Evolutionary conservation across 352 stramenopile genomes (phyloP).

Genomic region (Globisporangium echinulatum): DNA sequence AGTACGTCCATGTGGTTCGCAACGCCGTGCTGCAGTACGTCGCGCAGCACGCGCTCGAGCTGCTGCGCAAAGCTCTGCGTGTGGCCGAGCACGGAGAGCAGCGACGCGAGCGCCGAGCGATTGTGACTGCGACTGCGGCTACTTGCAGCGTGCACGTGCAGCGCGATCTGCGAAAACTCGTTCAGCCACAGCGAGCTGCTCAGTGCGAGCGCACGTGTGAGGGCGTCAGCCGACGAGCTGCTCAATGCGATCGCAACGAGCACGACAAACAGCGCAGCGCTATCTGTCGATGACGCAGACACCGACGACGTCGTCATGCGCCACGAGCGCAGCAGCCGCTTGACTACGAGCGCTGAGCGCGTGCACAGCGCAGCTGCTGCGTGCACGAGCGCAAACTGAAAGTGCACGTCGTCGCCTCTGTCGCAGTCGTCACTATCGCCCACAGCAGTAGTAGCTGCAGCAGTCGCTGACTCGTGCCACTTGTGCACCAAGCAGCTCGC

Average conservation of each 20-base stretch:
- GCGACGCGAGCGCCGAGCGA: neutral
- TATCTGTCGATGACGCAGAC: neutral
- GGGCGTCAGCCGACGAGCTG: conserved; percentile 2
- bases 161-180: conserved; percentile 12
- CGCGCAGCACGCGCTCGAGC: conserved; percentile 8
- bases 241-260: conserved; percentile 12
- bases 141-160: conserved; percentile 2
- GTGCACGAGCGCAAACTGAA: conserved; percentile 24
- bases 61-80: conserved; percentile 8
- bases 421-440: neutral
- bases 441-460: no score
- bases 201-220: conserved; percentile 1
- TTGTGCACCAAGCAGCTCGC: conserved; percentile 4
- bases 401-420: conserved; percentile 4
- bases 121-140: neutral
- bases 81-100: conserved; percentile 3
- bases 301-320: neutral
- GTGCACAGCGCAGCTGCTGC: conserved; percentile 12
- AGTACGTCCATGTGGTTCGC: conserved; percentile 20
- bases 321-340: conserved; percentile 6
- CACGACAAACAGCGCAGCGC: conserved; percentile 16
- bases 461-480: neutral
- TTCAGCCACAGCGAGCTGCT: conserved; percentile 35
- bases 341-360: conserved; percentile 2
- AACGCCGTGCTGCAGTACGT: conserved; percentile 17